Conservation (phyloP, 1,284 basidiomycete species). For the Cutaneotrichosporon sp. region DNA sequence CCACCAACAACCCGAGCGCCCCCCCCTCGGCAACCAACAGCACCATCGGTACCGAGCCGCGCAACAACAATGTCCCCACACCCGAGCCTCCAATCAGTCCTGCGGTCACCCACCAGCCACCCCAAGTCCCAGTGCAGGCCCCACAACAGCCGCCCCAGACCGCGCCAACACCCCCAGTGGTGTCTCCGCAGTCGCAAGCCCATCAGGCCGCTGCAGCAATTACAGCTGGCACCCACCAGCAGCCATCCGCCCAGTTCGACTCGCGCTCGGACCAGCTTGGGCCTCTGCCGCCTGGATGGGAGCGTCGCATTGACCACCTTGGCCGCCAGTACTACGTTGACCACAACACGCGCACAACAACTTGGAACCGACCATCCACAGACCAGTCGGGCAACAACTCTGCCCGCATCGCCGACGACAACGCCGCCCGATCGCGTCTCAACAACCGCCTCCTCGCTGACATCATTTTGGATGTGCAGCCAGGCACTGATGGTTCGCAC, state of each 20-base stretch:
- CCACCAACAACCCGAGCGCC: slow-evolving; percentile 22
- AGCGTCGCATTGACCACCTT: slow-evolving; percentile 83
- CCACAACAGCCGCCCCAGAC: slow-evolving; percentile 7
- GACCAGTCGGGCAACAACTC: slow-evolving; percentile 53
- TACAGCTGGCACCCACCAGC: slow-evolving; percentile 30
- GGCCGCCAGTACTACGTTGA: slow-evolving; percentile 90
- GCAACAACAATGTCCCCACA: neutral
- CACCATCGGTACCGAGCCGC: slow-evolving; percentile 18
- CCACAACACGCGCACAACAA: slow-evolving; percentile 90
- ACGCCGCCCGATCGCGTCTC: slow-evolving; percentile 70
- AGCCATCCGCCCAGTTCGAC: slow-evolving; percentile 64
- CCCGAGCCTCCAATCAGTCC: slow-evolving; percentile 9
- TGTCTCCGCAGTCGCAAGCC: slow-evolving; percentile 19
- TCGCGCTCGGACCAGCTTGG: slow-evolving; percentile 73
- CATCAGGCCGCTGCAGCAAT: slow-evolving; percentile 8
- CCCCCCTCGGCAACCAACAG: slow-evolving; percentile 9
- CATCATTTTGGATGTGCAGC: slow-evolving; percentile 66
- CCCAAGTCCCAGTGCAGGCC: neutral
- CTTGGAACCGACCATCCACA: slow-evolving; percentile 72
- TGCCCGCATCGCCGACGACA: slow-evolving; percentile 58
- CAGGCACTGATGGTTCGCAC: slow-evolving; percentile 26
- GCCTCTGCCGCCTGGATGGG: slow-evolving; percentile 87
- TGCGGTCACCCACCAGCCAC: neutral
- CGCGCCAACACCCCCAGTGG: slow-evolving; percentile 32
- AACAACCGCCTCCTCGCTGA: slow-evolving; percentile 74